Evolutionary conservation across 2,329 filamentous ascomycete genomes (phyloP).

Genomic region (Amauroascus verrucosus): DNA sequence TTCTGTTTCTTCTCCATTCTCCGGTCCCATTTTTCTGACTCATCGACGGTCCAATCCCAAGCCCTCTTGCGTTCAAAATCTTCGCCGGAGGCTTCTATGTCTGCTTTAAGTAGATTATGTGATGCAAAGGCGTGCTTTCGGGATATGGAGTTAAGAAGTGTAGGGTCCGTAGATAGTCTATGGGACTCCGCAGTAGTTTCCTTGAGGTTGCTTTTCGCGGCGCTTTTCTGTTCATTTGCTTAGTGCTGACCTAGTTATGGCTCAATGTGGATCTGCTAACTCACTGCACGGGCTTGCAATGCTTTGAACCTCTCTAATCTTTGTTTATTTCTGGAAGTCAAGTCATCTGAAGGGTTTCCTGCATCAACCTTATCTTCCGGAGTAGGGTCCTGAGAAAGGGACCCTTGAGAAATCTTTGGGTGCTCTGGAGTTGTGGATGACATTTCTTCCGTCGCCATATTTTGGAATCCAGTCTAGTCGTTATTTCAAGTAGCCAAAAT

Average conservation of each 20-base stretch:
- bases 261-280: conserved; percentile 16
- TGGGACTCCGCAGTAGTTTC: conserved; percentile 77
- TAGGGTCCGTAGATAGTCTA: conserved; percentile 65
- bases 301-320: conserved; percentile 76
- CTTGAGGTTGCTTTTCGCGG: conserved; percentile 55
- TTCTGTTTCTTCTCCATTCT: conserved; percentile 75
- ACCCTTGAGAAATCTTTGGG: background rate
- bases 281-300: conserved; percentile 63
- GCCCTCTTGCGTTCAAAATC: conserved; percentile 97
- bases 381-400: background rate
- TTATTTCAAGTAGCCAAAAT: background rate
- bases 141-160: conserved; percentile 64
- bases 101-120: conserved; percentile 87
- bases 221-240: conserved; percentile 28
- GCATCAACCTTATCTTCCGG: background rate
- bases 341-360: background rate
- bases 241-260: background rate
- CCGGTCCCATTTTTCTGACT: conserved; percentile 88
- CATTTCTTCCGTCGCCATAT: conserved; percentile 1
- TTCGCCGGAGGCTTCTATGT: conserved; percentile 71
- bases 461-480: background rate
- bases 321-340: conserved; percentile 40
- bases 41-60: conserved; percentile 97
- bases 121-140: conserved; percentile 79
- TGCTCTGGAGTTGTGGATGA: background rate